Base-by-base conservation (phyloP, 1,139 yeast species). In the Taphrina wiesneri region DNA sequence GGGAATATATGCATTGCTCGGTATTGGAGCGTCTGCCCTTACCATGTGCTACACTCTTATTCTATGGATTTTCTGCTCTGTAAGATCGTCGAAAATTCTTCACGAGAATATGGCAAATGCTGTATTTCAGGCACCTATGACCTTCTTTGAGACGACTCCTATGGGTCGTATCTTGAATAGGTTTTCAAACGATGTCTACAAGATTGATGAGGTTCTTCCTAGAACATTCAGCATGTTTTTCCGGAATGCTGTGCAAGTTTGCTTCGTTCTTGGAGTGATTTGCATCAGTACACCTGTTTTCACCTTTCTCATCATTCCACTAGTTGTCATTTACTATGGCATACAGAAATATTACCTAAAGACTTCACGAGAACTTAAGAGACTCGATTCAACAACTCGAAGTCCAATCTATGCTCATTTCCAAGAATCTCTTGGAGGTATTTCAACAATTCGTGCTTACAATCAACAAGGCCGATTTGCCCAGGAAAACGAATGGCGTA, bases 331-430 rank as follows among this genome's bases (percentile, higher is more conserved):
- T 67, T 93, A 93, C 77, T 76, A 85, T 66, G 89, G 86, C 76
- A 92, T 90, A 75, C 99, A 95, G 78, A 88, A 87, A 73, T 93
- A 88, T 77, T 95, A 93, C 74, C 78, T 92, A 79, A 84, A 87
- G 70, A 89, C 98, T 0, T 90, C 97, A 0, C 85, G 99, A 77
- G 99, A 93, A 76, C 82, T 91, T 74, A 91, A 96, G 81, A 87
- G 99, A 76, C 82, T 93, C 73, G 98, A 93, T 74, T 90, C 97
- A 17, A 89, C 91, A 45, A 89, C 98, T 0, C 85, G 90, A 77
- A 90, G 97, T 9, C 99, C 99, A 34, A 88, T 93, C 56, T 93
- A 85, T 78, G 96, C 98, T 3, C 97, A 95, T 75, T 93, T 93
- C 84, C 99, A 93, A 77, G 99, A 93, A 75, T 86, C 97, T 1